Base-by-base conservation (phyloP, 352 stramenopile genomes). In the Pythium plurisporium region DNA sequence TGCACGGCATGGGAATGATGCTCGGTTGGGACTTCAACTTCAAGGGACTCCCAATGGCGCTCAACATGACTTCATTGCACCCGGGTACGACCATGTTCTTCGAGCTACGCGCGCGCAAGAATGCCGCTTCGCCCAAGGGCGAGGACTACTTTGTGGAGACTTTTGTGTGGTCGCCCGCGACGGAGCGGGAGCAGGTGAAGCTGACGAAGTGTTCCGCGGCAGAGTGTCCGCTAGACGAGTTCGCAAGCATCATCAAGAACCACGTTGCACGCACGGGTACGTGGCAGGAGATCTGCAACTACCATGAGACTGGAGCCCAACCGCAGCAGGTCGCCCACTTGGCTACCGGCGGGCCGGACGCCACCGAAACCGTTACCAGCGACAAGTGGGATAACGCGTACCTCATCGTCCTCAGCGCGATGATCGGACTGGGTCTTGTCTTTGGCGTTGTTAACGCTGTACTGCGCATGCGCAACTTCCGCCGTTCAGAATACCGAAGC, bases 211-310 rank as follows among this genome's bases (percentile, higher is more conserved):
- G 84, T 64, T 94, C 82, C 23, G 64, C 64, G 52, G 27, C 67
- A 1, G 76, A 89, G 60, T 94, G 84, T 27, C 76, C 84, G 1
- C 64, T 94, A 26, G 49, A 66, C n/a, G 82, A 94, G 66, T 91
- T 94, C 48, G 85, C 69, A 29, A 31, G 57, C 14, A 94, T 94
- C 59, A 86, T 94, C 43, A 68, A 52, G 33, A 73, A 46, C 40
- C 84, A 94, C 69, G 73, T 90, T 26, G 63, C 68, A 22, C 62
- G 49, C 43, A 94, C 84, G 2, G 84, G 82, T 27, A 89, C 79
- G 31, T 94, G 84, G 84, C 65, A 94, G 53, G 62, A 82, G 38
- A 94, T 94, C 58, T 94, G 84, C 59, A 73, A 84, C 52, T 94
- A 91, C 64, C 50, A 79, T 10, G 44, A 53, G 26, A 57, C 49